Base-by-base conservation (phyloP, 129 eudicot genomes). In the Daucus carota region DNA sequence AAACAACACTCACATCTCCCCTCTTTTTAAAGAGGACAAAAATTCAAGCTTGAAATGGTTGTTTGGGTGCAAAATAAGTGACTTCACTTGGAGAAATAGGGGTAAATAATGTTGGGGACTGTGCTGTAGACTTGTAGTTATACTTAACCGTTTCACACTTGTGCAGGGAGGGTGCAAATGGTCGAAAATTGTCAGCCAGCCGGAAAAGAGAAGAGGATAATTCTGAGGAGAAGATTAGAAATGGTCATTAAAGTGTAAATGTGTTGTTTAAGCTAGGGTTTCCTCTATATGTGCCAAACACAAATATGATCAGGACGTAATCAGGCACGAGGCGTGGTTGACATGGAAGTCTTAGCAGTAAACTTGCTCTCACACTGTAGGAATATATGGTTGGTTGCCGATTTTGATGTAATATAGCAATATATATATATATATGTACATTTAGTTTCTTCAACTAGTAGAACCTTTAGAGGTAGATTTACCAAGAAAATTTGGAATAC, bases 131-230 rank as follows among this genome's bases (percentile, higher is more conserved):
- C 38, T 52, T n/a, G 34, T 43, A 71, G 10, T 63, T 32, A 6
- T 31, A 29, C 75, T 80, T 62, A 24, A 33, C 52, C 16, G 9
- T 26, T 14, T 42, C 10, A 75, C 38, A 52, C 52, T 59, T 52
- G 60, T 62, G 72, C 86, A 90, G 96, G 80, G 89, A 88, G 74
- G 91, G 86, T 41, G 66, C 75, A 33, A 81, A 76, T 79, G 85
- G 75, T 73, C 83, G 78, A 63, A 88, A 88, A 78, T 81, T 31
- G 38, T 63, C 81, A 72, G 80, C 34, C 73, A 75, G 48, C 71
- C 78, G 57, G 76, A 80, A 74, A 47, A 81, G 81, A 75, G 72
- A 81, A 70, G 88, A 82, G 38, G 87, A 81, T 11, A 50, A 7
- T 57, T 42, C 76, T 2, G 79, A 83, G 69, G 85, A 76, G 71